A percentile compares a stretch with the other conserved stretches of the same genome.
Evolutionary conservation across 768 basidiomycete species (phyloP).

Genomic region (Tulasnella sp.): DNA sequence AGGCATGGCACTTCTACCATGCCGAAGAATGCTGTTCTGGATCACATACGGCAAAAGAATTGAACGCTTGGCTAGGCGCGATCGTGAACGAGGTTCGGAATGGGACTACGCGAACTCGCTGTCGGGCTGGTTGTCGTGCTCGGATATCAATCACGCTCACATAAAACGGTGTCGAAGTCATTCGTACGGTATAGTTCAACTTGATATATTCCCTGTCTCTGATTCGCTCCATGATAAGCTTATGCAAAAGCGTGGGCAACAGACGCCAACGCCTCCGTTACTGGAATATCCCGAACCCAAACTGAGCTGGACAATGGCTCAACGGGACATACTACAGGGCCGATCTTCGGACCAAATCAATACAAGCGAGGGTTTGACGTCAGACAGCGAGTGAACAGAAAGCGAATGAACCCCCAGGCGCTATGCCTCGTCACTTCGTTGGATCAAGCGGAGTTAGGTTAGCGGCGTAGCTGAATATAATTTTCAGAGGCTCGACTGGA

Average conservation of each 20-base stretch:
- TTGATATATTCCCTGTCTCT: too few relatives aligned
- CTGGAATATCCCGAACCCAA: slow-evolving; percentile 24
- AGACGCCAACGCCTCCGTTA: slow-evolving; percentile 28
- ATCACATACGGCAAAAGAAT: not conserved
- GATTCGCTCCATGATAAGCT: not conserved
- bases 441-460: slow-evolving; percentile 25
- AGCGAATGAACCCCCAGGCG: too few relatives aligned
- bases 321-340: slow-evolving; percentile 25
- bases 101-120: slow-evolving; percentile 27
- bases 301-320: slow-evolving; percentile 22
- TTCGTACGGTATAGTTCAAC: too few relatives aligned
- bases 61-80: slow-evolving; percentile 18
- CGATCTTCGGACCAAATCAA: slow-evolving; percentile 33
- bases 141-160: slow-evolving; percentile 23
- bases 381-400: not conserved
- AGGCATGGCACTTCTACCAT: too few relatives aligned
- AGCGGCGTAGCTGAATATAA: slow-evolving; percentile 35
- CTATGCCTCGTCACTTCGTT: not conserved
- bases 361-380: slow-evolving; percentile 10
- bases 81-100: slow-evolving; percentile 29
- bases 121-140: slow-evolving; percentile 32
- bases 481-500: slow-evolving; percentile 31
- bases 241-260: slow-evolving; percentile 30
- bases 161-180: not conserved
- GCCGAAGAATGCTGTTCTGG: not conserved